Evolutionary conservation across 2,329 filamentous ascomycete species (phyloP), one percentile per base, ranked within the genome.

Genomic region (Fusarium acutatum): DNA sequence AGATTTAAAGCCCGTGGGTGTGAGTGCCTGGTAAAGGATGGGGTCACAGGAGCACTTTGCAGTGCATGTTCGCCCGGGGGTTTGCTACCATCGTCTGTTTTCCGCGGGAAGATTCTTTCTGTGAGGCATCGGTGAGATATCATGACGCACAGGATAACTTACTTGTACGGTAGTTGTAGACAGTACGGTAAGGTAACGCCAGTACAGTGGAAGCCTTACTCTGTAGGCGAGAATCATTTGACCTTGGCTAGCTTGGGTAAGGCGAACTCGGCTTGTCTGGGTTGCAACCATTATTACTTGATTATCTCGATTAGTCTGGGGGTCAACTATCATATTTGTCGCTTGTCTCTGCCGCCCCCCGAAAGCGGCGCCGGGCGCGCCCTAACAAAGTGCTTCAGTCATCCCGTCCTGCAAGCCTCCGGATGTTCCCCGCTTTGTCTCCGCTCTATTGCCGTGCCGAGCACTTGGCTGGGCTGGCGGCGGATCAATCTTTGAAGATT

Each of bases 391-490:
- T 26, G 26, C 30, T 41, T 50, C 30, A 56, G 41, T 67, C 40
- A 47, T 57, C 30, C 30, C n/a, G 47, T 52, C 47, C 43, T 52
- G 34, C 40, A 62, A 67, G 66, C 58, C 57, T 57, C 60, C 58
- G 41, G 60, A 24, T 43, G 32, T 24, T 50, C 58, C 50, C 67
- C 58, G 40, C 58, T 35, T 46, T 22, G 57, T 54, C 41, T 57
- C 71, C 67, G 65, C 71, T 46, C 44, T 58, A 71, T 73, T 53
- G 56, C 71, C 71, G 70, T 43, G 38, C 71, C 53, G 62, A 58
- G 66, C 37, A 32, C 52, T 67, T 69, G 60, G 57, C 37, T 67
- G n/a, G 34, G 32, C 34, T 17, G 34, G 28, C 7, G n/a, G 46
- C 37, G 34, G 67, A 40, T 64, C 32, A 14, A 26, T 62, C 20